Base-by-base conservation (phyloP, 306 rosid species). In the Cucumis melo region DNA sequence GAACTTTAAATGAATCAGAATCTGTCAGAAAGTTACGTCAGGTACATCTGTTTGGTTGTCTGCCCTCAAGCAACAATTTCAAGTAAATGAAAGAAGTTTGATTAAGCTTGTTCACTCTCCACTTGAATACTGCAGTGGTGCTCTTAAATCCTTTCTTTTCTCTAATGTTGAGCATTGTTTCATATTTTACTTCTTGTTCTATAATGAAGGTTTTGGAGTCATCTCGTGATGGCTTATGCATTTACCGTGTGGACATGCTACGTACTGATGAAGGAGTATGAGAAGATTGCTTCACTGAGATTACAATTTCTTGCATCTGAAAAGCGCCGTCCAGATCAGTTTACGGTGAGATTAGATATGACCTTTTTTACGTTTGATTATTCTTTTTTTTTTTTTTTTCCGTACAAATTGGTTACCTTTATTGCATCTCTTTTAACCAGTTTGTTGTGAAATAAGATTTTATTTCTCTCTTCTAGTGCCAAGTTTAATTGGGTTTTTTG, bases 191-290 rank as follows among this genome's bases (percentile, higher is more conserved):
- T 38, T 21, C 5, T 17, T 54, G 20, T 44, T 23, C 13, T 16
- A 13, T 36, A 77, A 63, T 65, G 76, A 85, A 94, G 99, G 89
- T 87, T 90, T 77, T 94, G 96, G 96, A 79, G 85, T 80, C 98
- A 94, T 85, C 73, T 94, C 82, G 65, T 89, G 75, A 76, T 86
- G 89, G 96, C 96, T 77, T 94, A 92, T 86, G 90, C 81, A 71
- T 83, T 92, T 83, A 92, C 99, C 80, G 74, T 94, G 78, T 94
- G 95, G 98, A 89, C 93, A 51, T 94, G 96, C 85, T 92, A 82
- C 76, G 83, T 90, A 80, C 78, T 94, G 87, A 55, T 80, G 38
- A 89, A 73, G 87, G 99, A 94, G 88, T 94, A 94, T 85, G 97
- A 74, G 74, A 89, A 32, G 70, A 82, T 94, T 58, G 88, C 99